Base-by-base conservation (phyloP, 1,139 yeast genomes). In the Magnusiomyces tetraspermus region DNA sequence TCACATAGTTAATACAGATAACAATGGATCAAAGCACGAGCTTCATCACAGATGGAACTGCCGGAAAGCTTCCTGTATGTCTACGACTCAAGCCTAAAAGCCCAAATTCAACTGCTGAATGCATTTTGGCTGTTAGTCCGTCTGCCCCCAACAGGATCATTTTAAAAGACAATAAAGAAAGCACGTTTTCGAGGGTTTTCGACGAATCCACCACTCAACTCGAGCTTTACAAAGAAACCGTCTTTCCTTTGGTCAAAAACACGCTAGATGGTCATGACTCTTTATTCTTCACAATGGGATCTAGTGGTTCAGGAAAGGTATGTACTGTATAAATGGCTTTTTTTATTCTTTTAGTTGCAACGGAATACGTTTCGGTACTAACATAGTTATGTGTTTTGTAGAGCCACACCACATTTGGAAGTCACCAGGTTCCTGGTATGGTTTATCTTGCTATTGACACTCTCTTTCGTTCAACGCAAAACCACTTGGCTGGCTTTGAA, bases 241-340 rank as follows among this genome's bases (percentile, higher is more conserved):
- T 71, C 1, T 46, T 58, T 23, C 67, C 68, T 8, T 52, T 67
- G 43, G 70, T 68, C 2, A 59, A 62, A 21, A 62, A 65, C 37
- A 60, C 66, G 4, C 57, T 72, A 10, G 63, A 62, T 6, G 71
- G 69, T 8, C 64, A 57, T 5, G 80, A 76, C 58, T 68, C 74
- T 24, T 62, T 74, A 13, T 59, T 76, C 28, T 73, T 77, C 57
- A 70, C 79, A 0, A 60, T 77, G 60, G 82, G 81, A 0, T 76
- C 81, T 26, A 73, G 79, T 0, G 76, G 76, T 38, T 71, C 77
- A 15, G 80, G 80, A 4, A 76, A 77, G 50, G 53, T 51, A 46
- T 3, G 49, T 15, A 3, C 6, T 17, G 30, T n/a, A 45, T 45
- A n/a, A 17, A 23, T 5, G 31, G 15, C n/a, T 3, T 8, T 30